Conservation (phyloP, 2,329 filamentous ascomycete species). For the Fusarium annulatum region DNA sequence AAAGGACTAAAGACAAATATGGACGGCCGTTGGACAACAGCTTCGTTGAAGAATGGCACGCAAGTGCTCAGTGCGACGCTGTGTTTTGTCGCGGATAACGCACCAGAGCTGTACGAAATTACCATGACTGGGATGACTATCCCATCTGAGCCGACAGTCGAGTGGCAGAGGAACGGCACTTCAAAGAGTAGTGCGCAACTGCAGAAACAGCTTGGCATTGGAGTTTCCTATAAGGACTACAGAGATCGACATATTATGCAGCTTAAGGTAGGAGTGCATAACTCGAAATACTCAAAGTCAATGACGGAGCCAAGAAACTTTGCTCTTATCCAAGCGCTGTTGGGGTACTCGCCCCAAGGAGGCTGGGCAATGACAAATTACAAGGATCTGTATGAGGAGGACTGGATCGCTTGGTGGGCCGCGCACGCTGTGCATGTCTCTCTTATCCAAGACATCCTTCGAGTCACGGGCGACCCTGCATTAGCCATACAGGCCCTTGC, state of each 20-base stretch:
- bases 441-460: conserved; percentile 4
- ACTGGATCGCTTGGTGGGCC: not conserved
- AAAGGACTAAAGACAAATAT: too few species aligned
- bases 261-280: not conserved
- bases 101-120: not conserved
- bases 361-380: not conserved
- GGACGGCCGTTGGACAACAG: too few species aligned
- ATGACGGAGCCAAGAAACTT: not conserved
- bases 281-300: not conserved
- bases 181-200: not conserved
- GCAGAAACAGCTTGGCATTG: not conserved
- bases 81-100: too few species aligned
- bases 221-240: not conserved
- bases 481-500: not conserved
- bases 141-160: not conserved
- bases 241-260: not conserved
- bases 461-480: not conserved
- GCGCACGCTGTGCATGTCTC: not conserved
- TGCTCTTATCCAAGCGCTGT: not conserved
- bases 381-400: not conserved
- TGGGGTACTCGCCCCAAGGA: not conserved
- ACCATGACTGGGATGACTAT: too few species aligned
- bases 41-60: too few species aligned
- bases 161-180: not conserved
- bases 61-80: too few species aligned